Base-by-base conservation (phyloP, 192 early-diverging fungal species). In the Linderina pennispora region DNA sequence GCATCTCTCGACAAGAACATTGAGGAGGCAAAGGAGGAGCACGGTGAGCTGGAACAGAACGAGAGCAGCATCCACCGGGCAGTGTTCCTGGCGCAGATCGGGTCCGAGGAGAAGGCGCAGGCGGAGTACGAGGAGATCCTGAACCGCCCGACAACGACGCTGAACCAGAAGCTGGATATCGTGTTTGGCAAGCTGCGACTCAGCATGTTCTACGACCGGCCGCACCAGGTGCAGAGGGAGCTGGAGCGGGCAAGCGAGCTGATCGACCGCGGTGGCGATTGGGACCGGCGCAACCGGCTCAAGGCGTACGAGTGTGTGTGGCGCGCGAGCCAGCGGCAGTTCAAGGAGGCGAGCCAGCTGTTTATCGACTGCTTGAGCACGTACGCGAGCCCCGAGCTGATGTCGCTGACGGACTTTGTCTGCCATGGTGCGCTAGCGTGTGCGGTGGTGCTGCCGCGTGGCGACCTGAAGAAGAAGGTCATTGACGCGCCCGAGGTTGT, bases 261-360 rank as follows among this genome's bases (percentile, higher is more conserved):
- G 61, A 92, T 97, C 50, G 89, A 99, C 60, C 90, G 97, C 75
- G 93, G 95, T 36, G 97, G 97, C 19, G 97, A 99, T 70, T 99
- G 97, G 97, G 97, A 99, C 78, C 82, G 97, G 36, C 82, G 97
- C 48, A 99, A 99, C 76, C 81, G 97, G 36, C 80, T 97, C 34
- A 97, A 98, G 77, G 92, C 90, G 3, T 91, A 97, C 54, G 90
- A 98, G 60, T 94, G 91, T 40, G 77, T 93, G 25, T 92, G 91
- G 76, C 69, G 82, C 53, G 87, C 95, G 80, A 90, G 92, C 10
- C 86, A 91, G 44, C 85, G 97, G 45, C 86, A 99, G 74, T 99
- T 98, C 65, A 94, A 94, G 60, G 86, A 85, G 9, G 93, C 92
- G 3, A 83, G 88, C 16, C 75, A 85, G 45, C 75, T 92, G 45